Percentiles rank a stretch among this genome's conserved stretches.
Evolutionary conservation across 2,329 filamentous ascomycete genomes (phyloP).

Genomic region (Penicillium decumbens): DNA sequence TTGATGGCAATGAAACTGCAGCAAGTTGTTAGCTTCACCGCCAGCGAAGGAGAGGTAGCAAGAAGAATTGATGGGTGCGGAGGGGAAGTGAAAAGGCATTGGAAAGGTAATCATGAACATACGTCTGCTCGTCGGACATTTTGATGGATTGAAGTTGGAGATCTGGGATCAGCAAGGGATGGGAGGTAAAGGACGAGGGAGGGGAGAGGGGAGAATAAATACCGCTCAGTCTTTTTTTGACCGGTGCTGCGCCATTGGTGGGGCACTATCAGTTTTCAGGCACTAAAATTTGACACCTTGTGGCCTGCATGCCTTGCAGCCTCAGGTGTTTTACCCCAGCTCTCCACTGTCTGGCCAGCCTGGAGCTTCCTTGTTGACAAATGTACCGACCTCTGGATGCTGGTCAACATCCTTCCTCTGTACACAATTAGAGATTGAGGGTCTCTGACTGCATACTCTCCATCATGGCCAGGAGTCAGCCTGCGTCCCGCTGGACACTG

Average conservation of each 20-base stretch:
- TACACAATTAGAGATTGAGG: conserved; percentile 29
- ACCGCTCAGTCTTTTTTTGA: conserved; percentile 42
- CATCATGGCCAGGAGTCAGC: conserved; percentile 50
- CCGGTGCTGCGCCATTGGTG: conserved; percentile 19
- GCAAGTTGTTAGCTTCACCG: conserved; percentile 32
- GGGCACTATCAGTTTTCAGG: conserved; percentile 18
- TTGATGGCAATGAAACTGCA: conserved; percentile 99
- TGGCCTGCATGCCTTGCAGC: conserved; percentile 16
- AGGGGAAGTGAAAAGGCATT: conserved; percentile 5
- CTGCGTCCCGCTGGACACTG: conserved; percentile 61
- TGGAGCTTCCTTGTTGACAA: conserved; percentile 26
- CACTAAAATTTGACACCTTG: conserved; percentile 2
- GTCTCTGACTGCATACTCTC: conserved; percentile 30
- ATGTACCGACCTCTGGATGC: conserved; percentile 25
- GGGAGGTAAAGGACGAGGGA: conserved; percentile 16
- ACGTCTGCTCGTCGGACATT: conserved; percentile 87
- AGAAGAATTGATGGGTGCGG: conserved; percentile 1
- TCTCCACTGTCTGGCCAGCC: conserved; percentile 33
- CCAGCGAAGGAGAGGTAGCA: conserved; percentile 17
- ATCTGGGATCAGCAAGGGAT: conserved; percentile 22
- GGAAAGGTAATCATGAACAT: conserved; percentile 40
- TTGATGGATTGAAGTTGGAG: conserved; percentile 39
- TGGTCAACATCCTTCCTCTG: conserved; percentile 25
- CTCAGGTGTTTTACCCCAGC: conserved; percentile 30
- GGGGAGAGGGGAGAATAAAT: conserved; percentile 22